Evolutionary conservation across 208 protist species (phyloP).

Genomic region (Strigomonas culicis): DNA sequence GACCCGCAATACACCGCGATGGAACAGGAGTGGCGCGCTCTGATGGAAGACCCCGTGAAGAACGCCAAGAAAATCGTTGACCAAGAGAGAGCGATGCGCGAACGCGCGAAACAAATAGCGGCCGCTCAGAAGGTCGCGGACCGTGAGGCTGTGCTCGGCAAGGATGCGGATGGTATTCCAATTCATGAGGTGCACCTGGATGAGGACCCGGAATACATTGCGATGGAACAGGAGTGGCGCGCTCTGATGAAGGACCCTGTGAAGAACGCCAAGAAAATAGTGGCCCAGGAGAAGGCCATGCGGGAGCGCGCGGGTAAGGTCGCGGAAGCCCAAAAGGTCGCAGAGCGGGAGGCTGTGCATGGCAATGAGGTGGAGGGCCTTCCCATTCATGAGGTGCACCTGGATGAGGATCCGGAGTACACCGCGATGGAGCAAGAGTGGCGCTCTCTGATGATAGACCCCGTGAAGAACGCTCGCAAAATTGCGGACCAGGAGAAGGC

Average conservation of each 20-base stretch:
- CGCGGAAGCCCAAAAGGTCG: slow-evolving; percentile 38
- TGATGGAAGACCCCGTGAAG: slow-evolving; percentile 6
- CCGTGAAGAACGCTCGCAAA: slow-evolving; percentile 5
- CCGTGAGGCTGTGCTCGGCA: slow-evolving; percentile 40
- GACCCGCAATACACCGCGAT: slow-evolving; percentile 30
- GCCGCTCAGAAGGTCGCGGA: slow-evolving; percentile 65
- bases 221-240: slow-evolving; percentile 38
- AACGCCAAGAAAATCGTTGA: slow-evolving; percentile 40
- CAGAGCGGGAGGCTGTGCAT: slow-evolving; percentile 14
- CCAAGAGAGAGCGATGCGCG: slow-evolving; percentile 56
- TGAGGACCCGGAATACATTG: slow-evolving; percentile 42
- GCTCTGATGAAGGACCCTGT: slow-evolving; percentile 42
- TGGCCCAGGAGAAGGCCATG: slow-evolving; percentile 46
- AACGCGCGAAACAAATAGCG: slow-evolving; percentile 58
- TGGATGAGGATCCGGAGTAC: slow-evolving; percentile 32
- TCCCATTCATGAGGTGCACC: background rate
- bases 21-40: slow-evolving; percentile 30
- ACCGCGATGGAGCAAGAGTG: slow-evolving; percentile 19
- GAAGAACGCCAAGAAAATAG: slow-evolving; percentile 23
- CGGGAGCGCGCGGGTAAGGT: slow-evolving; percentile 58
- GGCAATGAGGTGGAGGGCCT: slow-evolving; percentile 34
- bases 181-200: slow-evolving; percentile 45
- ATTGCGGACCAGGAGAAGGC: slow-evolving; percentile 6
- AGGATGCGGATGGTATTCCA: slow-evolving; percentile 51
- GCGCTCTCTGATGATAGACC: slow-evolving; percentile 6